phyloP scores from a whole-genome alignment of 768 basidiomycete species.

The Hygrocybe punicea region DNA sequence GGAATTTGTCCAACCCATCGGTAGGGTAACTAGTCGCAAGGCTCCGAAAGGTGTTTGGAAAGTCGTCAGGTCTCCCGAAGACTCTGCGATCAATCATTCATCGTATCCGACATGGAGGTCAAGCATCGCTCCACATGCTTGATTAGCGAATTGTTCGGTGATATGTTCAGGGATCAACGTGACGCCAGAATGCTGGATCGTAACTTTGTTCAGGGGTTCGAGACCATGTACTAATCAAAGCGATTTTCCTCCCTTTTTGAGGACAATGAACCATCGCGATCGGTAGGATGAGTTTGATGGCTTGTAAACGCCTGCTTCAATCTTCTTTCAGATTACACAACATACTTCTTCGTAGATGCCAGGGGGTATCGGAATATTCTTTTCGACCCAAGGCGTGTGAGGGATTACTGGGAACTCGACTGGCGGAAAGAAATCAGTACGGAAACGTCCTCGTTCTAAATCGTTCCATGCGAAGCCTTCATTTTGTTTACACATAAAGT shows the following conservation, averaged over 20 bases:
- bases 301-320: constrained; percentile 40
- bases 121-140: constrained; percentile 28
- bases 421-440: constrained; percentile 31
- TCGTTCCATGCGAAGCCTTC: constrained; percentile 32
- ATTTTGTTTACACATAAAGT: no score
- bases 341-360: constrained; percentile 31
- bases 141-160: constrained; percentile 34
- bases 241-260: constrained; percentile 37
- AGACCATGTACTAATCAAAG: constrained; percentile 37
- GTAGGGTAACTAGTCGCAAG: constrained; percentile 28
- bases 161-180: constrained; percentile 32
- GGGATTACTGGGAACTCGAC: constrained; percentile 31
- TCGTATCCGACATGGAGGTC: constrained; percentile 40
- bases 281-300: constrained; percentile 38
- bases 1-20: constrained; percentile 29
- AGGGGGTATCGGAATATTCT: constrained; percentile 33
- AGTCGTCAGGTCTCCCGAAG: constrained; percentile 38
- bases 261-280: constrained; percentile 39
- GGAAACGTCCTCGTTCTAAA: constrained; percentile 20
- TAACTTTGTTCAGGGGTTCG: constrained; percentile 37
- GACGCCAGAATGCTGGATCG: constrained; percentile 36
- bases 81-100: constrained; percentile 15
- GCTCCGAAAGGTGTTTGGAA: constrained; percentile 38
- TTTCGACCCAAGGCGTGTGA: constrained; percentile 34
- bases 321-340: constrained; percentile 34